Evolutionary conservation across 495 filamentous ascomycete genomes (phyloP).

Genomic region (Podospora fimiseda): DNA sequence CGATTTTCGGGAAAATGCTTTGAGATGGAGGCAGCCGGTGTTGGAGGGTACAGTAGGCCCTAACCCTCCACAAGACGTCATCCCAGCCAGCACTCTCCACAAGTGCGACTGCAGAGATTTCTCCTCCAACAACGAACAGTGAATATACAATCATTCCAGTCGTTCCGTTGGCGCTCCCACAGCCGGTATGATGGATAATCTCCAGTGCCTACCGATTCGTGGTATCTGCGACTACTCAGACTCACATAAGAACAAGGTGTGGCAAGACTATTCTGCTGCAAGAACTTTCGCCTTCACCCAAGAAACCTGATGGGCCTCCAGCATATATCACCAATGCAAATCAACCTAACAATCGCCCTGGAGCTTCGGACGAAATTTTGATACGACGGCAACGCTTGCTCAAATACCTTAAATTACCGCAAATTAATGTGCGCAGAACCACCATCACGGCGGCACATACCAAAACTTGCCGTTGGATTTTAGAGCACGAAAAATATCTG

Average conservation of each 20-base stretch:
- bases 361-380: neutral
- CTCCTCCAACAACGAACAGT: too few species aligned
- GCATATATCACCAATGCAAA: neutral
- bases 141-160: too few species aligned
- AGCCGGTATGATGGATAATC: constrained; percentile 15
- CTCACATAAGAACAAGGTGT: constrained; percentile 33
- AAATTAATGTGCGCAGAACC: constrained; percentile 33
- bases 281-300: constrained; percentile 6
- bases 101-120: too few species aligned
- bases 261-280: constrained; percentile 32
- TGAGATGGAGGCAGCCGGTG: constrained; percentile 27
- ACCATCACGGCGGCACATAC: constrained; percentile 30
- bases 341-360: neutral
- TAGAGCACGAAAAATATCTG: constrained; percentile 30
- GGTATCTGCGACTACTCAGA: constrained; percentile 38
- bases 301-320: neutral
- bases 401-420: constrained; percentile 27
- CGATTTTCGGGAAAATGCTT: constrained; percentile 18
- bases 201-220: constrained; percentile 31
- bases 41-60: too few species aligned
- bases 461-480: constrained; percentile 45
- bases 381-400: constrained; percentile 15
- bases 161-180: too few species aligned
- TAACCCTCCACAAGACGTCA: too few species aligned
- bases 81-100: too few species aligned